These are phyloP conservation scores for Salvia sclarea DNA, from an alignment of 305 asterid genomes.

Conservation along the genomic window DNA sequence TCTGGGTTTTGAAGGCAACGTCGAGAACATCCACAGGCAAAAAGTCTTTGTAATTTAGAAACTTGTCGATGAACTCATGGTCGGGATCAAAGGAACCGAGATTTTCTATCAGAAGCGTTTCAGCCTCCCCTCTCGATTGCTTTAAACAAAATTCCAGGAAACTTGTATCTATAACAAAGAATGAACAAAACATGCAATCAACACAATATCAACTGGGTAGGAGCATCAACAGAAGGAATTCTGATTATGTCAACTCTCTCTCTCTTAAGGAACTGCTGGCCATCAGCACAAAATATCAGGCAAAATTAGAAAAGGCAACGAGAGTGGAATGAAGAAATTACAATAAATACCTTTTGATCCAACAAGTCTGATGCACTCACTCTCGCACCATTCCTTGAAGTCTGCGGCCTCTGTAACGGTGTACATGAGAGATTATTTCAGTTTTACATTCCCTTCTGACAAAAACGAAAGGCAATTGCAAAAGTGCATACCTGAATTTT, in stretches of 20 bases:
- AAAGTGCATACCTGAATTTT: slow-evolving; percentile 60
- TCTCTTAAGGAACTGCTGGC: background rate
- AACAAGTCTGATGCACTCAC: slow-evolving; percentile 73
- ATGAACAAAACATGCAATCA: slow-evolving; percentile 12
- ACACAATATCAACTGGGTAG: background rate
- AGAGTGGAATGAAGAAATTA: background rate
- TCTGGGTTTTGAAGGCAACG: slow-evolving; percentile 55
- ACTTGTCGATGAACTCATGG: slow-evolving; percentile 77
- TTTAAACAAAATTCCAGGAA: slow-evolving; percentile 70
- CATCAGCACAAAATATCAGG: slow-evolving; percentile 4
- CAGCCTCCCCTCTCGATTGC: slow-evolving; percentile 82
- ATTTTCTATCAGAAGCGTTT: slow-evolving; percentile 64
- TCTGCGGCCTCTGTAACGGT: slow-evolving; percentile 79
- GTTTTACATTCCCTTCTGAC: background rate
- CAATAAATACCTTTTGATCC: slow-evolving; percentile 29
- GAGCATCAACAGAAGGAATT: background rate
- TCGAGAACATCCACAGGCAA: slow-evolving; percentile 68
- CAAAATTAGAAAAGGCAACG: slow-evolving; percentile 1
- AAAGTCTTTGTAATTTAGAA: slow-evolving; percentile 74
- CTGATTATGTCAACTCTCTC: background rate
- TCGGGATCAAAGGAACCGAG: slow-evolving; percentile 72
- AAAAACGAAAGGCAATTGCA: background rate
- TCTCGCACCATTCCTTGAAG: slow-evolving; percentile 94
- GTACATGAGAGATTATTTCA: slow-evolving; percentile 1
- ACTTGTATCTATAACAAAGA: slow-evolving; percentile 58